These are phyloP conservation scores for Lentinula novae-zelandiae DNA, from an alignment of 1,284 basidiomycete species.

Conservation along the genomic window DNA sequence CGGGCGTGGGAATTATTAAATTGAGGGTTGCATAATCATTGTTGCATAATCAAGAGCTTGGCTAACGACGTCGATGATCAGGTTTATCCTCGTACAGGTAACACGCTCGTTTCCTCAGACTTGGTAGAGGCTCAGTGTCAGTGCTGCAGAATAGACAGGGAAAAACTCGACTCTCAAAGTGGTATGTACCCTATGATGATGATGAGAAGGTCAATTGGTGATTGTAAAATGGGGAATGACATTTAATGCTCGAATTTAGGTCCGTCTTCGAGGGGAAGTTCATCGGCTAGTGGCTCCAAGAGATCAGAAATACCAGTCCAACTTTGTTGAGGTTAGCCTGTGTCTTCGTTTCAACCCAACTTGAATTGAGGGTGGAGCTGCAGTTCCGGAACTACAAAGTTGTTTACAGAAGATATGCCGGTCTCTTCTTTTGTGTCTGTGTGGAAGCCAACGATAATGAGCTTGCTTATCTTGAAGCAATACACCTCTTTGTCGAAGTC, in stretches of 20 bases:
- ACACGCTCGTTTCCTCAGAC: conserved; percentile 1
- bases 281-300: conserved; percentile 94
- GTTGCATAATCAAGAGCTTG: no score
- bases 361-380: conserved; percentile 2
- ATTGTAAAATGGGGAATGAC: not conserved
- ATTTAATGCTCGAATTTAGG: conserved; percentile 30
- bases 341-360: not conserved
- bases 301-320: conserved; percentile 98
- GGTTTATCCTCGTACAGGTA: conserved; percentile 91
- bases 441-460: conserved; percentile 99
- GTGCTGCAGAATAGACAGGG: conserved; percentile 86
- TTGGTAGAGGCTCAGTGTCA: conserved; percentile 1
- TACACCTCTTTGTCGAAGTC: conserved; percentile 98
- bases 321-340: conserved; percentile 89
- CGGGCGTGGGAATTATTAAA: not conserved
- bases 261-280: conserved; percentile 90
- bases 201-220: conserved; percentile 83
- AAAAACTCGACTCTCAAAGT: conserved; percentile 95
- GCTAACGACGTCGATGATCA: conserved; percentile 60
- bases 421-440: conserved; percentile 96
- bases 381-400: conserved; percentile 96
- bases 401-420: conserved; percentile 93
- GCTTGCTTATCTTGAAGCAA: conserved; percentile 94
- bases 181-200: conserved; percentile 95
- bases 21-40: not conserved